Percentiles rank a stretch among this genome's conserved stretches.
phyloP scores from a whole-genome alignment of 371 early-diverging fungal genomes.

The Syncephalastrum contaminatum region DNA sequence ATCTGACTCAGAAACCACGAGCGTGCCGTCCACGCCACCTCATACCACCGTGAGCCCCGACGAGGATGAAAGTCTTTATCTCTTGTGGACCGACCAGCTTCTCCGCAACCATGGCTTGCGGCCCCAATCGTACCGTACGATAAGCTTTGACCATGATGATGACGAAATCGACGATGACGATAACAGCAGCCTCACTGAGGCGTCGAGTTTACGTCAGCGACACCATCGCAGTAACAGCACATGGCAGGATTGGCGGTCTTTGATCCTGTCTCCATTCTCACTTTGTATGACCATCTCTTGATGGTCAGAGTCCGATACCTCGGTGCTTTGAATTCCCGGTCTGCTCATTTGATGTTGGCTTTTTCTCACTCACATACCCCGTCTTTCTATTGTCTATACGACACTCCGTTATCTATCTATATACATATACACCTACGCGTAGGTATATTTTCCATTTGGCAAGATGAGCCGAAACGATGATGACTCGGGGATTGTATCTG shows the following conservation, averaged over 20 bases:
- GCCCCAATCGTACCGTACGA: constrained; percentile 17
- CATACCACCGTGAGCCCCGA: constrained; percentile 28
- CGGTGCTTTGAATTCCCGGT: too few relatives aligned
- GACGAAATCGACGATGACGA: constrained; percentile 24
- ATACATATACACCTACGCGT: neutral
- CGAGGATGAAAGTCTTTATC: constrained; percentile 32
- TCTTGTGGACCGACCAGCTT: constrained; percentile 35
- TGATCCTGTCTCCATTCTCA: too few relatives aligned
- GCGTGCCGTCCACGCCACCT: constrained; percentile 30
- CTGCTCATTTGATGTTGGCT: too few relatives aligned
- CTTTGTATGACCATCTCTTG: too few relatives aligned
- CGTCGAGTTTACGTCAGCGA: too few relatives aligned
- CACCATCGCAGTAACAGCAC: too few relatives aligned
- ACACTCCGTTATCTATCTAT: neutral
- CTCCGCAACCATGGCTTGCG: constrained; percentile 25
- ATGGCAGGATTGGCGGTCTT: too few relatives aligned
- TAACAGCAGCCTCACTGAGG: constrained; percentile 13
- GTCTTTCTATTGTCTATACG: too few relatives aligned
- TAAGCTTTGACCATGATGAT: constrained; percentile 5
- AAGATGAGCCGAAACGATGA: too few relatives aligned
- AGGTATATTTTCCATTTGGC: neutral
- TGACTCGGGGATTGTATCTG: too few relatives aligned
- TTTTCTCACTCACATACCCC: too few relatives aligned
- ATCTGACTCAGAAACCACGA: constrained; percentile 7
- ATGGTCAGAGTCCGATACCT: too few relatives aligned